phyloP scores from a whole-genome alignment of 2,329 filamentous ascomycete species.

The Cordyceps militaris region DNA sequence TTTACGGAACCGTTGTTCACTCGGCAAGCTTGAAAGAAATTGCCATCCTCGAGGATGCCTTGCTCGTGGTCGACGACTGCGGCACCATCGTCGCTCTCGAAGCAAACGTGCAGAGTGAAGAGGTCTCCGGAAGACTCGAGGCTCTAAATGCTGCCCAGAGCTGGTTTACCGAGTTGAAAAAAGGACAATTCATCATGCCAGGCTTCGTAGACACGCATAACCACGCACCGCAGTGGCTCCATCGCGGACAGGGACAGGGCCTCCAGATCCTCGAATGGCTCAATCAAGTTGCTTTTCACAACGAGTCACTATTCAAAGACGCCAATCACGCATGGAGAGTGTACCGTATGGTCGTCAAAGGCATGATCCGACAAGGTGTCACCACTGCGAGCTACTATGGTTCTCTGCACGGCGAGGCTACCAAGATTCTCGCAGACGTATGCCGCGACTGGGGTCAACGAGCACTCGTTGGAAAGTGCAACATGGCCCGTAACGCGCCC shows the following conservation, averaged over 20 bases:
- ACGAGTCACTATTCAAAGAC: conserved; percentile 55
- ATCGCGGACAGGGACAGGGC: conserved; percentile 42
- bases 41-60: conserved; percentile 31
- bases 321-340: conserved; percentile 42
- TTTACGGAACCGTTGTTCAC: conserved; percentile 24
- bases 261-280: conserved; percentile 57
- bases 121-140: conserved; percentile 15
- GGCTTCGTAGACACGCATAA: conserved; percentile 62
- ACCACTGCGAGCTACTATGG: conserved; percentile 57
- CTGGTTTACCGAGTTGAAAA: conserved; percentile 23
- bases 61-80: conserved; percentile 24
- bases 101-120: conserved; percentile 12
- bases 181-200: conserved; percentile 48
- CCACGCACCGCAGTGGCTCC: conserved; percentile 53
- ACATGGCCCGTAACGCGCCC: conserved; percentile 52
- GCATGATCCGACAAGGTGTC: conserved; percentile 54
- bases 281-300: conserved; percentile 54
- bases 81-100: conserved; percentile 23
- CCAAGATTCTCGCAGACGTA: conserved; percentile 47
- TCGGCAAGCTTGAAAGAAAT: conserved; percentile 27
- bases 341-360: conserved; percentile 47
- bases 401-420: conserved; percentile 49
- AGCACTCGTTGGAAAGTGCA: conserved; percentile 55
- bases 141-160: conserved; percentile 5
- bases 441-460: conserved; percentile 49